phyloP scores from a whole-genome alignment of 345 rosid species.

The Eucalyptus tenuipes region DNA sequence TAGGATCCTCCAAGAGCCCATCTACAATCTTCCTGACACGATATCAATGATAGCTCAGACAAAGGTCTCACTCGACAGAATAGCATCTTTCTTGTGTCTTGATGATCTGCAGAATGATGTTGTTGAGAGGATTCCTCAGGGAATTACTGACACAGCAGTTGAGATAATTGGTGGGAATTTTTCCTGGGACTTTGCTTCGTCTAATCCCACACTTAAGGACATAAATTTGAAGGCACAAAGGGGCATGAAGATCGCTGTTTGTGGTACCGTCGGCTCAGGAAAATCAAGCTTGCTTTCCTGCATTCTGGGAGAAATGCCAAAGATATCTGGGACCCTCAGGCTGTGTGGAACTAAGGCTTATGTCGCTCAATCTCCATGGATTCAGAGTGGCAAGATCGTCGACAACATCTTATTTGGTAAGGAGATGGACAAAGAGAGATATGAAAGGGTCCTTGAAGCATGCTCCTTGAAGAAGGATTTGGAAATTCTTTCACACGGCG shows the following conservation, averaged over 20 bases:
- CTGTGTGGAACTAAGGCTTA: conserved; percentile 66
- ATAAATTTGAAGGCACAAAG: conserved; percentile 27
- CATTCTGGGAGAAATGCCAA: conserved; percentile 60
- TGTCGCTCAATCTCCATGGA: conserved; percentile 88
- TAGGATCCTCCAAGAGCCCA: conserved; percentile 54
- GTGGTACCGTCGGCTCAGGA: conserved; percentile 74
- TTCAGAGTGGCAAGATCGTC: conserved; percentile 68
- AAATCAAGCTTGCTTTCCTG: conserved; percentile 72
- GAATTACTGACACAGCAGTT: conserved; percentile 27
- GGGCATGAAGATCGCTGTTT: conserved; percentile 72
- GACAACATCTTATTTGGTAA: conserved; percentile 82
- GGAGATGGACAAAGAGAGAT: conserved; percentile 60
- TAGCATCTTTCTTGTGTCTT: conserved; percentile 44
- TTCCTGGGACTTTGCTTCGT: conserved; percentile 43
- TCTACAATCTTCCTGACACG: conserved; percentile 48
- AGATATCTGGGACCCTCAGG: conserved; percentile 47
- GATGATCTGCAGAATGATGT: conserved; percentile 41
- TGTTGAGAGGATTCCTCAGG: conserved; percentile 32
- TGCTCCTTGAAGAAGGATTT: conserved; percentile 63
- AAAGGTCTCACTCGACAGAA: conserved; percentile 60
- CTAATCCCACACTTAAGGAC: conserved; percentile 36
- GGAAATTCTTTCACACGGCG: conserved; percentile 64
- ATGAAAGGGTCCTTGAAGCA: conserved; percentile 55
- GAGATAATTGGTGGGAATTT: conserved; percentile 43
- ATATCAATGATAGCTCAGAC: conserved; percentile 55